These are phyloP conservation scores for Monilinia polystroma DNA, from an alignment of 2,329 filamentous ascomycete genomes.

Conservation along the genomic window DNA sequence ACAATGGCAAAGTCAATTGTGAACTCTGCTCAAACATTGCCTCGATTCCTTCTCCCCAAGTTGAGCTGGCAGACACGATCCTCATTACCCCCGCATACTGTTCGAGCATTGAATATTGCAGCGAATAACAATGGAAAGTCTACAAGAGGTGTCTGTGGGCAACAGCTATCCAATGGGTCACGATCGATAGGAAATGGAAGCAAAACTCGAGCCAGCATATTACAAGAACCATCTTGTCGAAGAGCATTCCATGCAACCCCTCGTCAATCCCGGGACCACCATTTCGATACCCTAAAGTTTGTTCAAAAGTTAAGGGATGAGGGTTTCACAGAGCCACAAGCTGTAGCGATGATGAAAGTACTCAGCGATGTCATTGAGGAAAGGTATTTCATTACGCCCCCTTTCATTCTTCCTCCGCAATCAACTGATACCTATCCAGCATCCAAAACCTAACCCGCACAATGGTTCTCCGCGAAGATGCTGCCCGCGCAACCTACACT, in stretches of 20 bases:
- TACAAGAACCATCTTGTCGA: constrained; percentile 28
- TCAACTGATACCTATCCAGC: constrained; percentile 44
- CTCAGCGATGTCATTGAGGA: constrained; percentile 96
- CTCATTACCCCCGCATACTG: constrained; percentile 25
- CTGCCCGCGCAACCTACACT: constrained; percentile 74
- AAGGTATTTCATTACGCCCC: constrained; percentile 51
- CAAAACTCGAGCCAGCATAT: constrained; percentile 22
- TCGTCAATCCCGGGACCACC: constrained; percentile 69
- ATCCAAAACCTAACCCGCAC: constrained; percentile 97
- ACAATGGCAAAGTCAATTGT: constrained; percentile 36
- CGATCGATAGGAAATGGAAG: background rate
- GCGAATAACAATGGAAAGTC: constrained; percentile 24
- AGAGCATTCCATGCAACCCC: constrained; percentile 68
- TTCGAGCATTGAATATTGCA: constrained; percentile 33
- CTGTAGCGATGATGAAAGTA: constrained; percentile 97
- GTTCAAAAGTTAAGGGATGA: constrained; percentile 86
- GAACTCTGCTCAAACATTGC: constrained; percentile 31
- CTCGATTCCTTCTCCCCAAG: constrained; percentile 39
- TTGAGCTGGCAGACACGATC: constrained; percentile 38
- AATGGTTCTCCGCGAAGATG: constrained; percentile 95
- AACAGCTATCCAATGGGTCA: background rate
- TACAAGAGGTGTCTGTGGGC: background rate
- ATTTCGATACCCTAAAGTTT: constrained; percentile 98
- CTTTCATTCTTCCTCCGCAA: background rate
- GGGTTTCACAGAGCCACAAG: constrained; percentile 93